A percentile compares a stretch with the other conserved stretches of the same genome.
Conservation (phyloP, 176 grass and related monocot species). For the Oryza coarctata region DNA sequence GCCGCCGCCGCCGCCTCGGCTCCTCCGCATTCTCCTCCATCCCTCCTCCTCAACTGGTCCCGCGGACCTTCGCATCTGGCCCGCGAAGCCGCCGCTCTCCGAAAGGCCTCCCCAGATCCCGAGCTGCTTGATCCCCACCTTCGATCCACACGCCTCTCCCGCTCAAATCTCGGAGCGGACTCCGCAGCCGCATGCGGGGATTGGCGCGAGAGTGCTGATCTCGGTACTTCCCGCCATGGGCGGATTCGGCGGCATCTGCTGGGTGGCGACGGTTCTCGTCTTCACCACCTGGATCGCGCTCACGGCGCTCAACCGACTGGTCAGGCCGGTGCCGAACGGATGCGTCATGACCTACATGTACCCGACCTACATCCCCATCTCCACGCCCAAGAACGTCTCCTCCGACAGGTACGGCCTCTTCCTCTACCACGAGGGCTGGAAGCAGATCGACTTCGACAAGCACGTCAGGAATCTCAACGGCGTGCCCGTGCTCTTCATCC, state of each 20-base stretch:
- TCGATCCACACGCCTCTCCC: not conserved
- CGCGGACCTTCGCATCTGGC: constrained; percentile 24
- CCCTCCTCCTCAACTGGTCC: not conserved
- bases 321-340: constrained; percentile 75
- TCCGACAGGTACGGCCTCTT: constrained; percentile 83
- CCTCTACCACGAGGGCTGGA: constrained; percentile 98
- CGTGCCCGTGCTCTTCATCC: constrained; percentile 86
- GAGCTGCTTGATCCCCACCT: constrained; percentile 7
- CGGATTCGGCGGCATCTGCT: constrained; percentile 58
- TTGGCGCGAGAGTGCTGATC: not conserved
- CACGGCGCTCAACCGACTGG: constrained; percentile 57
- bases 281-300: constrained; percentile 58
- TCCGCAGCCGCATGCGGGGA: not conserved
- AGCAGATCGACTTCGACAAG: constrained; percentile 82
- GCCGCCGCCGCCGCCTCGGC: not conserved
- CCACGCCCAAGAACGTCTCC: constrained; percentile 67
- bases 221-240: constrained; percentile 38
- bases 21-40: not conserved
- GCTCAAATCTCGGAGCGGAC: not conserved
- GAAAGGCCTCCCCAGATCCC: not conserved
- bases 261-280: constrained; percentile 47
- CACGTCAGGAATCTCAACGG: constrained; percentile 68
- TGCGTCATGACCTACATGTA: constrained; percentile 99
- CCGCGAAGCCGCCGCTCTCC: not conserved
- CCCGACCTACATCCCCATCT: constrained; percentile 88